phyloP scores from a whole-genome alignment of 2,329 filamentous ascomycete species.

The Metarhizium robertsii region DNA sequence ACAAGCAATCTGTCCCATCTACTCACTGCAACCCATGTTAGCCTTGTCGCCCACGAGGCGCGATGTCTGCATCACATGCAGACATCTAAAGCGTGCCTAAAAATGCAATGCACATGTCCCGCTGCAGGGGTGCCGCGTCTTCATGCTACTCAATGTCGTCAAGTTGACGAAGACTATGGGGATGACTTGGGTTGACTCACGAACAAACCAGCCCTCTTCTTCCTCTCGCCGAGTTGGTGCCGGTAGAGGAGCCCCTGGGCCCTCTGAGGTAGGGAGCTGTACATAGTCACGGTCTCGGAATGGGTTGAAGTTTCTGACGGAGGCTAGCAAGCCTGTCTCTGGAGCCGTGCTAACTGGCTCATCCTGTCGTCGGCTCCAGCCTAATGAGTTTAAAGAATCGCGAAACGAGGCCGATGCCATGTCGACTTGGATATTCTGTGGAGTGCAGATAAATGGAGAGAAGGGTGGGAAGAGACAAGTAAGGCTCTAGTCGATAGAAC shows the following conservation, averaged over 20 bases:
- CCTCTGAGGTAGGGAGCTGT: slow-evolving; percentile 76
- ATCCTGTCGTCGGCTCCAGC: slow-evolving; percentile 86
- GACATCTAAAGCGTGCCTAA: slow-evolving; percentile 22
- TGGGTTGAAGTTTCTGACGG: slow-evolving; percentile 77
- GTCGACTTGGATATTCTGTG: not conserved
- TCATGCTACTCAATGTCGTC: slow-evolving; percentile 12
- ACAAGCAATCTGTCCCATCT: slow-evolving; percentile 93
- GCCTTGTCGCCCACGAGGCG: slow-evolving; percentile 30
- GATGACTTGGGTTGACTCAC: slow-evolving; percentile 51
- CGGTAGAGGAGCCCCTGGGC: slow-evolving; percentile 74
- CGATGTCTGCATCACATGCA: slow-evolving; percentile 32
- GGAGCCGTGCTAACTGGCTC: slow-evolving; percentile 62
- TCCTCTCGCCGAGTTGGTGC: slow-evolving; percentile 80
- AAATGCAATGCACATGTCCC: slow-evolving; percentile 34
- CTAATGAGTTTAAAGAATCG: slow-evolving; percentile 88
- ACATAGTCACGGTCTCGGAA: slow-evolving; percentile 84
- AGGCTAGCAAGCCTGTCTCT: slow-evolving; percentile 66
- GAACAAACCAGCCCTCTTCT: slow-evolving; percentile 88
- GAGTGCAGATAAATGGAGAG: not conserved
- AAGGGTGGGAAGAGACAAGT: not conserved
- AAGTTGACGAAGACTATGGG: not conserved
- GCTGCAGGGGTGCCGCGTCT: slow-evolving; percentile 31
- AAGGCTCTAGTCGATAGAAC: slow-evolving; percentile 4
- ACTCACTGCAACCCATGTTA: slow-evolving; percentile 59
- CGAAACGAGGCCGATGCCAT: slow-evolving; percentile 89